Base-by-base conservation (phyloP, 1,284 basidiomycete species). In the Xanthoconium separans region DNA sequence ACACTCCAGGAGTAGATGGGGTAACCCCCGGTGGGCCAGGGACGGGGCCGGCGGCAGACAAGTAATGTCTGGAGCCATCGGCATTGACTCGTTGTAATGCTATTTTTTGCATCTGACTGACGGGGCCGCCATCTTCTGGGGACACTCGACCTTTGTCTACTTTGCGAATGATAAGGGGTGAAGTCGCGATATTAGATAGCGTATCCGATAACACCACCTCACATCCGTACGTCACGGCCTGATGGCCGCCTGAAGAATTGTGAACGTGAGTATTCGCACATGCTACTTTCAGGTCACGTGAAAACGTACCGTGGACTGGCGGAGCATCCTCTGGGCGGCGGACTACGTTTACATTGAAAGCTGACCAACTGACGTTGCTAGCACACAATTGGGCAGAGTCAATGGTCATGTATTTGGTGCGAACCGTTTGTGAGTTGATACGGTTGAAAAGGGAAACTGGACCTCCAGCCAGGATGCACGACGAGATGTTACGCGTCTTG, bases 91-190 rank as follows among this genome's bases (percentile, higher is more conserved):
- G 81, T 67, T 95, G 90, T 44, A 98, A 76, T 0, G 93, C 95
- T 55, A 98, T 89, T 73, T 96, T 94, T 74, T 98, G 95, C 84
- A 98, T 91, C 70, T 97, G 95, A 64, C 92, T 95, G 53, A 98
- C 91, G 22, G 94, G 94, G 2, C 93, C 92, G 20, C 89, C 91
- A 70, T 93, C 89, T 59, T 91, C 89, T 24, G 81, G 75, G 10
- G 87, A 85, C 46, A 92, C 91, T 54, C 88, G 81, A 30, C 92
- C 91, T 68, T 94, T 94, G 69, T 96, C 95, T 15, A 98, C 92
- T 70, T 95, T 95, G 58, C 93, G 90, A 50, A 98, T 89, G 57
- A 93, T 78, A 36, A 97, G 78, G 1, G 91, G 88, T n/a, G 92
- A 88, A 1, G 91, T 94, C 5, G 87, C 84, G 47, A 89, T 88